Evolutionary conservation across 805 yeast genomes (phyloP).

Genomic region (Nakazawaea laoshanensis): DNA sequence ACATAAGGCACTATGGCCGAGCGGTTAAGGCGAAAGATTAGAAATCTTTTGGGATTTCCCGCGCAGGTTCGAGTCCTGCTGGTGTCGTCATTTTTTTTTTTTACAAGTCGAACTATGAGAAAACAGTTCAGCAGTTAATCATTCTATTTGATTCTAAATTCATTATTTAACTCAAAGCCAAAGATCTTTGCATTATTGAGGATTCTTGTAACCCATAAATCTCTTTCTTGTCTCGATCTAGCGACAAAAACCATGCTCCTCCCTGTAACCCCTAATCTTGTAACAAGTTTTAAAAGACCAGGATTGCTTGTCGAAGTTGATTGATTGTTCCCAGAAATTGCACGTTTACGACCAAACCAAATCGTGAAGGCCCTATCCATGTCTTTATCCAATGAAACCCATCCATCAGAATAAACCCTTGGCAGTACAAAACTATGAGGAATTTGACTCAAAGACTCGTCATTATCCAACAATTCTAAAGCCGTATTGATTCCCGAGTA

Average conservation of each 20-base stretch:
- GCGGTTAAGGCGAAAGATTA: slow-evolving; percentile 62
- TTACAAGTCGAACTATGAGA: neutral
- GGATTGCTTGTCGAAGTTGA: slow-evolving; percentile 3
- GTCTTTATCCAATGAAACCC: slow-evolving; percentile 77
- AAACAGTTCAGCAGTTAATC: neutral
- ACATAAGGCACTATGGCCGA: slow-evolving; percentile 39
- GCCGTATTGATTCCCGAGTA: slow-evolving; percentile 63
- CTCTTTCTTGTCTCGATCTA: slow-evolving; percentile 73
- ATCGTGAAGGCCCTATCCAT: slow-evolving; percentile 68
- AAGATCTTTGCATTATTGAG: slow-evolving; percentile 36
- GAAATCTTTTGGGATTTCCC: slow-evolving; percentile 53
- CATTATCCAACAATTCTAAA: slow-evolving; percentile 40
- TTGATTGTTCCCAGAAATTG: slow-evolving; percentile 21
- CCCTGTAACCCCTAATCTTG: slow-evolving; percentile 60
- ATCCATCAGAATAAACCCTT: slow-evolving; percentile 71
- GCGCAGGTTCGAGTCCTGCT: slow-evolving; percentile 69
- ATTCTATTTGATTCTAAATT: slow-evolving; percentile 1
- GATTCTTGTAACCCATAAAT: slow-evolving; percentile 61
- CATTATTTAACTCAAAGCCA: slow-evolving; percentile 14
- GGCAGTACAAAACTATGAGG: slow-evolving; percentile 60
- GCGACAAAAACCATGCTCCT: slow-evolving; percentile 69
- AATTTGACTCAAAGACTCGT: slow-evolving; percentile 28
- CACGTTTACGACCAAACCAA: slow-evolving; percentile 69
- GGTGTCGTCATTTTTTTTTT: slow-evolving; percentile 44
- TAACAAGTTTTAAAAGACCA: slow-evolving; percentile 34